Evolutionary conservation across 805 yeast genomes (phyloP), one percentile per base, ranked within the genome.

Genomic region (Komagataella populi): DNA sequence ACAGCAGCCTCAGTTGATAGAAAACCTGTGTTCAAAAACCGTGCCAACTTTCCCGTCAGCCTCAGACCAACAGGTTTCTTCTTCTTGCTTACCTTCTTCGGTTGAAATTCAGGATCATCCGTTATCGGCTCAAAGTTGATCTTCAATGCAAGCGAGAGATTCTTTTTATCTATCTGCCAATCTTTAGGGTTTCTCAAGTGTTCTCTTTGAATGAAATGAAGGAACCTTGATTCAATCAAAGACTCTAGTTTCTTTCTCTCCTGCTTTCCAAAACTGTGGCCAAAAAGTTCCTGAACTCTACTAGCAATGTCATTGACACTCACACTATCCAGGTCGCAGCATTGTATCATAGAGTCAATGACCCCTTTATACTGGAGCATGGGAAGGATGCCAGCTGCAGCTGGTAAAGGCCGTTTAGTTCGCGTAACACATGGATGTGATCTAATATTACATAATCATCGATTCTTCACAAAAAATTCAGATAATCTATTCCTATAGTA

Each of bases 171-270:
- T 30, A 30, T 30, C 14, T 30, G 39, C 14, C 14, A 14, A 30
- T 30, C 39, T 30, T 5, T 10, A 4, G 39, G 39, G 39, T 12
- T 30, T 30, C 39, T 30, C 14, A 30, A 14, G 14, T 30, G 39
- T 4, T 30, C 39, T 30, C 39, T 30, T 30, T 30, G 39, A 10
- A 30, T 4, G 39, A 30, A 30, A 6, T 30, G 14, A 30, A 30
- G 39, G 39, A 30, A 30, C 5, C 39, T 10, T 30, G 39, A 30
- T 30, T 30, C 39, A 30, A 30, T 8, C 5, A 30, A 30, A 10
- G 39, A 30, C 47, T 68, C 75, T 54, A 76, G 62, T 43, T 71
- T 74, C 44, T 66, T 65, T 23, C 65, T 59, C 22, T 61, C 57
- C 54, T 56, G 50, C 51, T 56, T 49, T 22, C 45, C 48, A 12